Conservation (phyloP, 164 flowering plant species). For the Kingdonia uniflora region DNA sequence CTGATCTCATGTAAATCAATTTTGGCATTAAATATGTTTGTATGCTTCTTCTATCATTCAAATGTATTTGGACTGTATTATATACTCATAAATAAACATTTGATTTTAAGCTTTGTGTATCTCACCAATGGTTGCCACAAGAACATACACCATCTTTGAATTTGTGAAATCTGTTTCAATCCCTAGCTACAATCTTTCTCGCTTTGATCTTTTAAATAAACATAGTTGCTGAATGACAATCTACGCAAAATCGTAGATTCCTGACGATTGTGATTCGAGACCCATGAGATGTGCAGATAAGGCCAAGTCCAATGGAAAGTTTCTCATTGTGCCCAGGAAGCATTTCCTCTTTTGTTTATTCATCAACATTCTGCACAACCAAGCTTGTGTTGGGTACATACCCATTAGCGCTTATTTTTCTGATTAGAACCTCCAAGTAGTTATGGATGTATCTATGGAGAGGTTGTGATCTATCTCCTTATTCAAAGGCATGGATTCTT, state of each 20-base stretch:
- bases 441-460: conserved; percentile 15
- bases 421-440: conserved; percentile 17
- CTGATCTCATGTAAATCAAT: too few species aligned
- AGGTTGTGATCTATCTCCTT: conserved; percentile 38
- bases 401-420: conserved; percentile 25
- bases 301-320: conserved; percentile 33
- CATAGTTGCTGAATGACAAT: conserved; percentile 28
- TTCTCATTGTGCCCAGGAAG: conserved; percentile 36
- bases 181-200: conserved; percentile 37
- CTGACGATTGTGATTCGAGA: conserved; percentile 25
- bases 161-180: conserved; percentile 34
- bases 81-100: not conserved
- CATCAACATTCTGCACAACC: conserved; percentile 35
- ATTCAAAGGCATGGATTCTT: conserved; percentile 33
- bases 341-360: conserved; percentile 26
- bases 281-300: conserved; percentile 26
- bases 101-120: not conserved
- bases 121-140: conserved; percentile 34
- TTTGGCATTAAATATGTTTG: not conserved
- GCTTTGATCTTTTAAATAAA: conserved; percentile 26
- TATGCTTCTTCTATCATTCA: not conserved
- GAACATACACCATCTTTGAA: conserved; percentile 36
- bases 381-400: conserved; percentile 26
- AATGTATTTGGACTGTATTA: too few species aligned
- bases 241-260: conserved; percentile 37